phyloP scores from a whole-genome alignment of 2,329 filamentous ascomycete species.

The Fusarium bulbicola region DNA sequence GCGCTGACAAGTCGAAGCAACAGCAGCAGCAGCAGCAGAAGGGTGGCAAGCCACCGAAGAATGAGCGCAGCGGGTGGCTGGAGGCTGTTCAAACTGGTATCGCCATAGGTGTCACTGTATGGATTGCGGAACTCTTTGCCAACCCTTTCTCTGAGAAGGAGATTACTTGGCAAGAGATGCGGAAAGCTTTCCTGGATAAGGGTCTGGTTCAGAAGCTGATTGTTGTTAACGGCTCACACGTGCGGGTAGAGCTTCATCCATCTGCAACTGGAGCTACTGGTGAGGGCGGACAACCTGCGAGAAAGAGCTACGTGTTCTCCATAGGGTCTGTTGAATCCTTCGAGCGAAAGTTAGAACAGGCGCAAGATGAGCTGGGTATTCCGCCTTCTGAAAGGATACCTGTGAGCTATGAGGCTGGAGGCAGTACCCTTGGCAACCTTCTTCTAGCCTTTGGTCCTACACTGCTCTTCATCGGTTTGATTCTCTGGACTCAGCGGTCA shows the following conservation, averaged over 20 bases:
- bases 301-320: constrained; percentile 80
- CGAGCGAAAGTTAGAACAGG: constrained; percentile 86
- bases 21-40: constrained; percentile 42
- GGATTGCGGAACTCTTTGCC: constrained; percentile 53
- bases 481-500: constrained; percentile 81
- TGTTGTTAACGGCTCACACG: constrained; percentile 74
- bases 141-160: constrained; percentile 66
- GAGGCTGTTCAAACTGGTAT: constrained; percentile 49
- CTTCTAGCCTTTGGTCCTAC: constrained; percentile 86
- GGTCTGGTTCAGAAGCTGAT: constrained; percentile 94
- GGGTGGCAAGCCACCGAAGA: constrained; percentile 47
- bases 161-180: constrained; percentile 98
- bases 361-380: constrained; percentile 87
- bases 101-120: constrained; percentile 64
- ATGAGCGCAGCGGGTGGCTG: constrained; percentile 48
- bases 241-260: constrained; percentile 82
- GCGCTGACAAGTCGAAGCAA: constrained; percentile 38
- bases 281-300: constrained; percentile 37
- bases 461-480: constrained; percentile 81
- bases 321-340: constrained; percentile 96
- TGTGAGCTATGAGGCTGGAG: constrained; percentile 84
- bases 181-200: constrained; percentile 93
- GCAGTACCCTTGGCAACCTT: constrained; percentile 77
- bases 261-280: constrained; percentile 61
- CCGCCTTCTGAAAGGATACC: constrained; percentile 90